Evolutionary conservation across 306 rosid species (phyloP).

Genomic region (Begonia fuchsioides): DNA sequence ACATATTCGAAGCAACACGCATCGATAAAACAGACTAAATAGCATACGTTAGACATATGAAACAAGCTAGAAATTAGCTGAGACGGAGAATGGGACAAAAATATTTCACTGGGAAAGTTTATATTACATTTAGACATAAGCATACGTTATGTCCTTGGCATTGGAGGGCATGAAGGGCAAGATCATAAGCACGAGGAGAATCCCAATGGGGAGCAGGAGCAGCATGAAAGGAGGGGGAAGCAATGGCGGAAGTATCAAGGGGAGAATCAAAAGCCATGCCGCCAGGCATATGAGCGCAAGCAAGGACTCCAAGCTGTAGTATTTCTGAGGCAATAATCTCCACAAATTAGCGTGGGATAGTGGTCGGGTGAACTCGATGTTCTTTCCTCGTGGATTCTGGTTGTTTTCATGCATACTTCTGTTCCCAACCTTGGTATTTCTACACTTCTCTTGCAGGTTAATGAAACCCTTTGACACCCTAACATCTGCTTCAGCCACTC

Average conservation of each 20-base stretch:
- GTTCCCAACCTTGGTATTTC: constrained; percentile 1
- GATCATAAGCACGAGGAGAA: constrained; percentile 29
- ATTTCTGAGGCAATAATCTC: constrained; percentile 20
- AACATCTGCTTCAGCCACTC: constrained; percentile 7
- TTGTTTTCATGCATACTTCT: constrained; percentile 2
- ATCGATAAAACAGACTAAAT: no score
- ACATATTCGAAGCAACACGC: no score
- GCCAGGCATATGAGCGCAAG: constrained; percentile 31
- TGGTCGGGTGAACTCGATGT: constrained; percentile 13
- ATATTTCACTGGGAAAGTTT: neutral
- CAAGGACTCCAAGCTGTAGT: constrained; percentile 32
- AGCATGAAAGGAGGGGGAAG: constrained; percentile 45
- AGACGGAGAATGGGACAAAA: neutral
- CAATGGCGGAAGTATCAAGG: constrained; percentile 42
- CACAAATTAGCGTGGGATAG: constrained; percentile 19
- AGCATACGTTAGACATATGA: no score
- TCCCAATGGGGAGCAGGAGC: constrained; percentile 33
- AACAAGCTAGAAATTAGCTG: neutral
- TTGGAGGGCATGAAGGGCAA: constrained; percentile 49
- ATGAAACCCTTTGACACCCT: constrained; percentile 7
- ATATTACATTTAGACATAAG: constrained; percentile 16
- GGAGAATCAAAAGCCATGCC: constrained; percentile 33
- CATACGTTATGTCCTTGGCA: constrained; percentile 22
- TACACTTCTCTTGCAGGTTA: constrained; percentile 5
- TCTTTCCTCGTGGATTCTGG: constrained; percentile 4